Evolutionary conservation across 495 filamentous ascomycete genomes (phyloP).

Genomic region (Recurvomyces mirabilis): DNA sequence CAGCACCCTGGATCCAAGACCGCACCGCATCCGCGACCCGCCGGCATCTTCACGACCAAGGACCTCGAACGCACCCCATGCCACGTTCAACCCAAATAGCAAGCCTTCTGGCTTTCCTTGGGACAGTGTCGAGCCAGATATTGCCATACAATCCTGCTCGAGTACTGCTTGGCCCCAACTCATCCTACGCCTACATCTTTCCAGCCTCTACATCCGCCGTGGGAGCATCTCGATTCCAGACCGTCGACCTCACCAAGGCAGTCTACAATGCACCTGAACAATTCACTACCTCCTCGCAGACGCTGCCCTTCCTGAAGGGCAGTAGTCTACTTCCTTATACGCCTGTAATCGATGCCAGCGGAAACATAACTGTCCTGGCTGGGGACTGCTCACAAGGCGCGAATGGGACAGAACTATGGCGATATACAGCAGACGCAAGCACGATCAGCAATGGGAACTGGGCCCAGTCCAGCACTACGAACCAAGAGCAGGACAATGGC

Average conservation of each 20-base stretch:
- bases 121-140: conserved; percentile 11
- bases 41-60: no score
- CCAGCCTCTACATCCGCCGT: conserved; percentile 34
- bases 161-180: conserved; percentile 46
- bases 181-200: conserved; percentile 51
- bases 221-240: conserved; percentile 41
- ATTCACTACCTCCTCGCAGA: conserved; percentile 44
- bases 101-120: conserved; percentile 17
- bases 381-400: conserved; percentile 50
- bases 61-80: no score
- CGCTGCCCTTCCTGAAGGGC: conserved; percentile 53
- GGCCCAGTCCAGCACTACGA: conserved; percentile 29
- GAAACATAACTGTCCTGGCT: conserved; percentile 55
- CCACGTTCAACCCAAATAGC: no score
- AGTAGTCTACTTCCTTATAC: conserved; percentile 40
- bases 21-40: no score
- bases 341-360: conserved; percentile 52
- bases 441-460: conserved; percentile 43
- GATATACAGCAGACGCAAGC: conserved; percentile 34
- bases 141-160: conserved; percentile 68
- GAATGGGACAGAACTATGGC: conserved; percentile 43
- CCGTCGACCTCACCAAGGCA: conserved; percentile 50
- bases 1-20: no score
- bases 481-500: conserved; percentile 25
- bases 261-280: conserved; percentile 42